Evolutionary conservation across 2,329 filamentous ascomycete species (phyloP), one percentile per base, ranked within the genome.

Genomic region (Dothistroma septosporum): DNA sequence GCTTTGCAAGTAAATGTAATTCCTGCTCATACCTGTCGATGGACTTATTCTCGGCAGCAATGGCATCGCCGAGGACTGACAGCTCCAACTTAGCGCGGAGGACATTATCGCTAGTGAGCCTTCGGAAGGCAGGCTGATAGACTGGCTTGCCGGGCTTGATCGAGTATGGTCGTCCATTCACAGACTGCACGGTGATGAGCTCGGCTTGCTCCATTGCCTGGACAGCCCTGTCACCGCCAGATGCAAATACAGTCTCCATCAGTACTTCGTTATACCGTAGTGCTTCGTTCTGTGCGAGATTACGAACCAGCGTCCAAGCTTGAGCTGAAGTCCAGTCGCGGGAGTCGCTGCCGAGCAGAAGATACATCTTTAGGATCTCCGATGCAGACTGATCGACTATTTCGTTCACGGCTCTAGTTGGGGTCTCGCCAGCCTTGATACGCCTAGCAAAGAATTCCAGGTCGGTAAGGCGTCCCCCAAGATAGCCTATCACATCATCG

Each of bases 381-480:
- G 90, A 90, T 0, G 92, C 90, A 19, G 89, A 89, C 72, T 96
- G 91, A 58, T 91, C 87, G 57, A 96, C 89, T 64, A 99, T 97
- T 65, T 96, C 92, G 22, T 86, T 81, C 2, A 97, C 88, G 2
- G 94, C 94, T 67, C 88, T 83, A 64, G 82, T 83, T 0, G 94
- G 94, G 1, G 83, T 88, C 74, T 97, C 92, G 16, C 94, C 93
- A 0, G 89, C 86, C 76, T 91, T 91, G 68, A 99, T 89, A 19
- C 94, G 85, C 37, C 93, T 86, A n/a, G 92, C 89, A 48, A 99
- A 85, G 71, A 94, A 95, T 72, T 97, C 93, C 21, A 99, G 86
- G 71, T 99, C 94, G 0, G 92, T 96, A n/a, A 99, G 82, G 3
- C 94, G 90, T 1, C 94, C 94, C 22, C 94, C 94, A 1, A 99